These are phyloP conservation scores for Linanthus parryae DNA, from an alignment of 148 eudicot species.

Conservation along the genomic window DNA sequence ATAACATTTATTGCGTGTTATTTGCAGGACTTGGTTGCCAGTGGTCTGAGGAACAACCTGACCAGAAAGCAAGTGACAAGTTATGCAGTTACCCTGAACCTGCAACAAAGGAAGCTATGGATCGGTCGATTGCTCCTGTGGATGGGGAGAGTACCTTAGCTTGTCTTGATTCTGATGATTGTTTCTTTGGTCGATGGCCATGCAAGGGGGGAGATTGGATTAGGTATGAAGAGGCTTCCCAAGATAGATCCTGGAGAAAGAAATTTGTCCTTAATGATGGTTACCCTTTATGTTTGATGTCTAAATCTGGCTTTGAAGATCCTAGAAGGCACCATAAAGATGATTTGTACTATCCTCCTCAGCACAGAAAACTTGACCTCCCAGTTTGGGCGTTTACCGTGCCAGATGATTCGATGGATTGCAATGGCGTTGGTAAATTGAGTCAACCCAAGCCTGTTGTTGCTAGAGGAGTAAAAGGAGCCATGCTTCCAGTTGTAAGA, in stretches of 20 bases:
- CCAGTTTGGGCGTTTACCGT: slow-evolving; percentile 81
- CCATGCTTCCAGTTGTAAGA: slow-evolving; percentile 75
- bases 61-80: slow-evolving; percentile 31
- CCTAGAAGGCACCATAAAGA: slow-evolving; percentile 71
- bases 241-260: slow-evolving; percentile 49
- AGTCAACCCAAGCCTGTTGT: slow-evolving; percentile 43
- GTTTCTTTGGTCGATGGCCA: slow-evolving; percentile 67
- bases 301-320: slow-evolving; percentile 78
- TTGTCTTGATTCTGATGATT: slow-evolving; percentile 38
- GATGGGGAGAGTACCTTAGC: slow-evolving; percentile 46
- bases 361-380: slow-evolving; percentile 68
- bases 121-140: slow-evolving; percentile 34
- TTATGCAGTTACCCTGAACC: slow-evolving; percentile 22
- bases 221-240: slow-evolving; percentile 66
- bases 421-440: slow-evolving; percentile 28
- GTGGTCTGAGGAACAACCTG: slow-evolving; percentile 36
- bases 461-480: slow-evolving; percentile 72
- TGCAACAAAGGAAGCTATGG: slow-evolving; percentile 36
- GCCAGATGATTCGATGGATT: slow-evolving; percentile 62
- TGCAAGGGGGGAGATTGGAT: slow-evolving; percentile 98
- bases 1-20: slow-evolving; percentile 9
- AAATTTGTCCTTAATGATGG: slow-evolving; percentile 89
- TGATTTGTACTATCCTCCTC: slow-evolving; percentile 66
- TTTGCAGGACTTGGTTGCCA: slow-evolving; percentile 39
- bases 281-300: slow-evolving; percentile 81